Percentiles rank a stretch among this genome's conserved stretches.
Conservation (phyloP, 2,329 filamentous ascomycete species). For the Colletotrichum musae region DNA sequence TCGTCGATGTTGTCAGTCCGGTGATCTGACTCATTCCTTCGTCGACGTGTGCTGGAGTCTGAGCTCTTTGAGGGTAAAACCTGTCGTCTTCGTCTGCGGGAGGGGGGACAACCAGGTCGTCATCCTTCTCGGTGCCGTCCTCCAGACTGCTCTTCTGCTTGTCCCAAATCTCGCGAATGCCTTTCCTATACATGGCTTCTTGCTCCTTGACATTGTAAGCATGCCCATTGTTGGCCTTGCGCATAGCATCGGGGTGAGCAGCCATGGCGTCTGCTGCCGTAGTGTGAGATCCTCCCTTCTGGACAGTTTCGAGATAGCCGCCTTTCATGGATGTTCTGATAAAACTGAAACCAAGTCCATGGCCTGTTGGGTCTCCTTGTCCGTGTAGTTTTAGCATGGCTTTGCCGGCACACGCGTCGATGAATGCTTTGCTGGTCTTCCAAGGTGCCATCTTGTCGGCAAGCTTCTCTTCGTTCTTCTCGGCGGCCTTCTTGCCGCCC, state of each 20-base stretch:
- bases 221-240: conserved; percentile 92
- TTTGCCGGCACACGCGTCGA: conserved; percentile 93
- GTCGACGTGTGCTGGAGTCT: conserved; percentile 77
- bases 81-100: conserved; percentile 75
- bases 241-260: conserved; percentile 70
- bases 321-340: conserved; percentile 99
- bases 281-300: conserved; percentile 69
- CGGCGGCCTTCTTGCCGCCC: conserved; percentile 60
- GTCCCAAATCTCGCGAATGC: conserved; percentile 93
- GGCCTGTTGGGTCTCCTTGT: conserved; percentile 93
- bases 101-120: conserved; percentile 68
- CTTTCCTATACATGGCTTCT: conserved; percentile 91
- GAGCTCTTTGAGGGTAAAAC: conserved; percentile 80
- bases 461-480: conserved; percentile 77
- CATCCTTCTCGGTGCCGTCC: conserved; percentile 77
- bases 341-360: conserved; percentile 95
- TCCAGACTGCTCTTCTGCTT: conserved; percentile 85
- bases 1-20: conserved; percentile 75
- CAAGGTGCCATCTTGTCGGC: conserved; percentile 94
- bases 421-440: conserved; percentile 97
- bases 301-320: conserved; percentile 87
- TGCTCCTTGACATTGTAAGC: conserved; percentile 98
- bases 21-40: conserved; percentile 87
- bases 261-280: conserved; percentile 87
- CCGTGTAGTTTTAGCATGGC: conserved; percentile 97